Evolutionary conservation across 805 yeast genomes (phyloP), one percentile per base, ranked within the genome.

Genomic region (Saccharomycopsis sp.): DNA sequence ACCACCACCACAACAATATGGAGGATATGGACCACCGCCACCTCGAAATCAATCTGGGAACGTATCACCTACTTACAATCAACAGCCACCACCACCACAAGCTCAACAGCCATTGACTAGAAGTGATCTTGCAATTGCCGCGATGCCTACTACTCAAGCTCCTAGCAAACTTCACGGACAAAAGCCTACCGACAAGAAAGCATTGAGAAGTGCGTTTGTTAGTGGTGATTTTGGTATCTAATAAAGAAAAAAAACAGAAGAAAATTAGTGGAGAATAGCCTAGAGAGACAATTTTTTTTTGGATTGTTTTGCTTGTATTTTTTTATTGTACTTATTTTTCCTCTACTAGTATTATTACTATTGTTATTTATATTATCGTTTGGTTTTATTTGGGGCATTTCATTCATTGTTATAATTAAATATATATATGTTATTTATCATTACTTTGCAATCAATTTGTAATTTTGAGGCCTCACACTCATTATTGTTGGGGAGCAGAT

Each of bases 141-240:
- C 63, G 29, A 65, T 75, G 63, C 84, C 83, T 3, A 53, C 68
- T 4, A 65, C 70, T 4, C 62, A 56, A 19, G 56, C 62, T 24
- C 69, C 70, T 56, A 75, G 67, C 55, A 71, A 65, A 51, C 53
- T 71, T 5, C 77, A 72, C 52, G 73, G 72, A 19, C 65, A 64
- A 6, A 59, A 63, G 41, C 63, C 58, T 20, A 60, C 66, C 28
- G 75, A 75, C 53, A 77, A 79, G 54, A 80, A 75, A 34, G 68
- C 71, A 43, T 66, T 83, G 37, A 70, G 87, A 53, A 72, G 77
- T 41, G 85, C 85, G 1, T 69, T 83, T 40, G 73, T 75, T 55
- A 77, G 74, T 45, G 84, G 83, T 24, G 71, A 71, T 44, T 83
- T 81, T 63, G 90, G 90, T 38, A 80, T 83, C 29, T 81, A 62